Evolutionary conservation across 176 grass and related monocot genomes (phyloP), one percentile per base, ranked within the genome.

Genomic region (Phoenix roebelenii): DNA sequence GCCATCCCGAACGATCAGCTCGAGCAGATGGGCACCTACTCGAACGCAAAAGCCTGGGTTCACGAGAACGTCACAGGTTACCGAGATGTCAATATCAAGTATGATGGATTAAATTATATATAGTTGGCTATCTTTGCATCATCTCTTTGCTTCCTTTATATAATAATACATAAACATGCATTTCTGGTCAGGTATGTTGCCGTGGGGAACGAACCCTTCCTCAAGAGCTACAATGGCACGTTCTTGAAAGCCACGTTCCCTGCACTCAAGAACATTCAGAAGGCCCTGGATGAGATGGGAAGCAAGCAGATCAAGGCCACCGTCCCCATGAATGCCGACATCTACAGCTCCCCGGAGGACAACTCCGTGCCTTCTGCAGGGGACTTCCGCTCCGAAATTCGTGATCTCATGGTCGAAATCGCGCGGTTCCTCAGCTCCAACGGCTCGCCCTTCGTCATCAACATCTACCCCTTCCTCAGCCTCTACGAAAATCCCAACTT

Each of bases 381-480:
- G 12, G 5, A 17, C 22, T 94, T 94, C 71, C 71, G 89, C 10
- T 79, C 80, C 3, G 89, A 94, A 63, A 88, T 94, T 54, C n/a
- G 85, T 22, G 77, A 18, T 29, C 66, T 85, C 7, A 85, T 94
- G 89, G 71, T 69, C 1, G 60, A 79, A 50, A 88, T 94, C 52
- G 84, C 88, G 3, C 79, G 62, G 35, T 94, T 94, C 71, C 55
- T 94, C 51, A 72, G 82, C 24, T 77, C 84, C 30, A 68, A 94
- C 25, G 61, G 52, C 25, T 9, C 89, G 0, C 77, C 89, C 3
- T 94, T 94, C 66, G 71, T 88, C 24, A 80, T 88, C 52, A 94
- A 94, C 89, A 94, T 94, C 80, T 94, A 94, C 65, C 89, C 89
- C 0, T 94, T 82, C 71, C 84, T 94, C 18, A 94, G 89, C 70